Base-by-base conservation (phyloP, 768 basidiomycete species). In the Kondoa malvinella region DNA sequence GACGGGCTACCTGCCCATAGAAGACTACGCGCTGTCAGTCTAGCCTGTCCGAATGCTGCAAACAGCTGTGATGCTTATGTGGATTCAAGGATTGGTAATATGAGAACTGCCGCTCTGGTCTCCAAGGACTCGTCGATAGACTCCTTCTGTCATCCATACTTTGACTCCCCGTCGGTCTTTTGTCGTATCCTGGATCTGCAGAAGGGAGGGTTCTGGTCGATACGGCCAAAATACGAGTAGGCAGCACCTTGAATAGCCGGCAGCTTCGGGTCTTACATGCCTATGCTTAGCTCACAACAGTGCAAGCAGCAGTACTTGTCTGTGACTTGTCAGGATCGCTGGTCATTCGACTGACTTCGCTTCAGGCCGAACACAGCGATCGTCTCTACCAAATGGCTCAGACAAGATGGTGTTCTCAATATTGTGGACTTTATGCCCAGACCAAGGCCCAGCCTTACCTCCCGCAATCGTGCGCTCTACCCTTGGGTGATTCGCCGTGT, bases 401-500 rank as follows among this genome's bases (percentile, higher is more conserved):
- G 34, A 1, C 72, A 74, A 25, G 1, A 58, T 0, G 34, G 2
- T 2, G 57, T 65, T 15, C 27, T 26, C 34, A 59, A 30, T 2
- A 32, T 32, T 16, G 2, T 72, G 85, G 89, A 92, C 75, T 92
- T 85, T 75, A 81, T 92, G 17, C 89, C 89, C 16, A 86, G 88
- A 21, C 85, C 79, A 29, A 71, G 74, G 56, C 75, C 79, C 3
- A 75, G 79, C 1, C 33, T 17, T 4, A 63, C 67, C 17, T 67
- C 64, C 33, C 70, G 26, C 34, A 79, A 80, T 34, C 83, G 84
- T 31, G 86, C 87, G 0, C 80, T 90, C 3, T 81, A 91, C 1
- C 86, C 85, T 27, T 92, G 90, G 90, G 81, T 92, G 58, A 81
- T 89, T 67, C 85, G 90, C 0, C 85, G 86, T 61, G 83, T 92